A percentile compares a stretch with the other conserved stretches of the same genome.
Conservation (phyloP, 2,329 filamentous ascomycete species). For the Lojkania enalia region DNA sequence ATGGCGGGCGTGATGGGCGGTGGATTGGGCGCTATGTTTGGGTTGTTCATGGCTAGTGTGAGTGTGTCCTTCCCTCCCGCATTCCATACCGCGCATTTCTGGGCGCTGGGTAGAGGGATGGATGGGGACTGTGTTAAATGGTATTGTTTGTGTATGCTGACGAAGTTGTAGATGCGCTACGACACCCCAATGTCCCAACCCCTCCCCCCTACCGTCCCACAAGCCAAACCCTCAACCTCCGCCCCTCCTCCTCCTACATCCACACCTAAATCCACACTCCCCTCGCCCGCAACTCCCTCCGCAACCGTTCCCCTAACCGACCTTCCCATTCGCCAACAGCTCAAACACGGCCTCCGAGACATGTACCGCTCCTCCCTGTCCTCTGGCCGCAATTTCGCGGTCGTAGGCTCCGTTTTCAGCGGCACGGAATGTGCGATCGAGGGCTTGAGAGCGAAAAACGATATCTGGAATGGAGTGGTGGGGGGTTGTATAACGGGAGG, state of each 20-base stretch:
- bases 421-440: constrained; percentile 97
- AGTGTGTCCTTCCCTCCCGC: constrained; percentile 31
- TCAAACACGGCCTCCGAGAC: constrained; percentile 85
- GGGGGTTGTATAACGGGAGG: constrained; percentile 92
- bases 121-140: no score
- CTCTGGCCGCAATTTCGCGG: constrained; percentile 89
- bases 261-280: constrained; percentile 56
- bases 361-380: constrained; percentile 85
- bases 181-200: constrained; percentile 76
- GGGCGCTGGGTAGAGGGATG: no score
- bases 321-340: constrained; percentile 81
- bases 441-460: constrained; percentile 88
- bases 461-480: constrained; percentile 81
- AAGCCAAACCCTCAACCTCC: constrained; percentile 7
- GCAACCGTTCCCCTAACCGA: constrained; percentile 67
- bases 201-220: constrained; percentile 47
- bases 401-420: constrained; percentile 86
- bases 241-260: constrained; percentile 22
- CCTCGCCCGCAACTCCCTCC: constrained; percentile 68
- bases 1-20: constrained; percentile 94
- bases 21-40: constrained; percentile 89
- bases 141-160: no score
- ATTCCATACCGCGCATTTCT: no score
- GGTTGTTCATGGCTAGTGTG: constrained; percentile 97
- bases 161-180: constrained; percentile 80